Base-by-base conservation (phyloP, 306 rosid genomes). In the Glycine latifolia region DNA sequence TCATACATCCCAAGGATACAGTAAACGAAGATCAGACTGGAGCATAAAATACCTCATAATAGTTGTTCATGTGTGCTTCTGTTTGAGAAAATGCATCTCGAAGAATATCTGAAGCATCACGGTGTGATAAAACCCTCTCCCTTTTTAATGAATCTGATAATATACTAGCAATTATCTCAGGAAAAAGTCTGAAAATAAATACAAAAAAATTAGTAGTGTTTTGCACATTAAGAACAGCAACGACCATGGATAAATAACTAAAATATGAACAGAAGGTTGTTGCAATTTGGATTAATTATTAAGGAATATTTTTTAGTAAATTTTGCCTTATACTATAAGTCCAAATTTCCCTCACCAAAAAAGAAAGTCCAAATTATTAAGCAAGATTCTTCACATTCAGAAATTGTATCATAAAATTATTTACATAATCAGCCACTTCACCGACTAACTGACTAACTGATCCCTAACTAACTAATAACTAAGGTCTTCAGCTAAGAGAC, bases 41-140 rank as follows among this genome's bases (percentile, higher is more conserved):
- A 75, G 50, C 63, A 62, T 41, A 67, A 9, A 53, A 82, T 85
- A 96, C 99, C 99, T 96, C 99, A 41, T 94, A 96, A 71, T 68
- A 81, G 89, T 93, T 90, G 89, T 90, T 85, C 91, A 92, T 71
- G 86, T 84, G 61, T 80, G 88, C 86, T 84, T 96, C 99, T 71
- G 99, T 88, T 89, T 87, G 92, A 85, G 85, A 90, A 92, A 94
- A 91, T 68, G 97, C 97, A 83, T 88, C 98, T 84, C 90, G 88
- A 71, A 96, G 94, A 87, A 96, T 87, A 87, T 92, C 94, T 5
- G 99, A 94, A 87, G 99, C 98, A 87, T 96, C 97, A 76, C 78
- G 14, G 37, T 68, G 88, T 20, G 93, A 89, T 49, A 94, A 81
- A 79, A 94, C 94, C 82, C 87, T 87, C 86, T 92, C 97, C 80